These are phyloP conservation scores for Calonectria multiphialidica DNA, from an alignment of 2,329 filamentous ascomycete genomes.

Conservation along the genomic window DNA sequence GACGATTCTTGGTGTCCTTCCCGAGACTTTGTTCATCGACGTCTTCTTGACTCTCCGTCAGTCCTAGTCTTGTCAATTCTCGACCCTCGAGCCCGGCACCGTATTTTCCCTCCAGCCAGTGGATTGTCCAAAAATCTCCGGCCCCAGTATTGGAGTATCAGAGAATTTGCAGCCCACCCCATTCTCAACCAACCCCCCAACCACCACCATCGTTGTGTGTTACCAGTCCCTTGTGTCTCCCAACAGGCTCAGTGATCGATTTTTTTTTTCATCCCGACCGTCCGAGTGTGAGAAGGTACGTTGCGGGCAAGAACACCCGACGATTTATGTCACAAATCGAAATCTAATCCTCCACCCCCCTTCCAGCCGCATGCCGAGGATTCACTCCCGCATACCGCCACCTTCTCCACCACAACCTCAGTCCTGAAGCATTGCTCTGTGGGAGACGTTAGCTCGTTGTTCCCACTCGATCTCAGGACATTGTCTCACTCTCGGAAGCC, in stretches of 20 bases:
- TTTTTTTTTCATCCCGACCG: neutral
- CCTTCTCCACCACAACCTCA: conserved; percentile 54
- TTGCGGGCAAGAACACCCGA: conserved; percentile 20
- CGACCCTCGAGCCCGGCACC: conserved; percentile 51
- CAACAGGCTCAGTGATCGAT: neutral
- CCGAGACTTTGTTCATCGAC: conserved; percentile 44
- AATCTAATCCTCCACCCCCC: conserved; percentile 45
- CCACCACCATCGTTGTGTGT: conserved; percentile 20
- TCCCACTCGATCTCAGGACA: conserved; percentile 65
- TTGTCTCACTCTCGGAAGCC: conserved; percentile 60
- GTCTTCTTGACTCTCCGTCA: conserved; percentile 21
- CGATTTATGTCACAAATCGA: conserved; percentile 27
- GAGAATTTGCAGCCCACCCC: conserved; percentile 20
- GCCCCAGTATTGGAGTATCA: neutral
- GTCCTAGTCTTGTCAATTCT: conserved; percentile 41
- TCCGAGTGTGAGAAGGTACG: conserved; percentile 43
- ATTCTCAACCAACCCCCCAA: conserved; percentile 4
- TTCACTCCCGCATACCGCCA: conserved; percentile 49
- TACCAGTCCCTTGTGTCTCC: conserved; percentile 14
- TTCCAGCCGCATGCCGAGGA: conserved; percentile 53
- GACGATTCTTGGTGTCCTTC: conserved; percentile 49
- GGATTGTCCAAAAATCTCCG: conserved; percentile 26
- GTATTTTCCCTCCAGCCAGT: conserved; percentile 28
- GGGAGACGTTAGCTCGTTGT: conserved; percentile 76
- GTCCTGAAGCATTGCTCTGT: conserved; percentile 59